Evolutionary conservation across 2,329 filamentous ascomycete genomes (phyloP).

Genomic region (Aspergillus terreus): DNA sequence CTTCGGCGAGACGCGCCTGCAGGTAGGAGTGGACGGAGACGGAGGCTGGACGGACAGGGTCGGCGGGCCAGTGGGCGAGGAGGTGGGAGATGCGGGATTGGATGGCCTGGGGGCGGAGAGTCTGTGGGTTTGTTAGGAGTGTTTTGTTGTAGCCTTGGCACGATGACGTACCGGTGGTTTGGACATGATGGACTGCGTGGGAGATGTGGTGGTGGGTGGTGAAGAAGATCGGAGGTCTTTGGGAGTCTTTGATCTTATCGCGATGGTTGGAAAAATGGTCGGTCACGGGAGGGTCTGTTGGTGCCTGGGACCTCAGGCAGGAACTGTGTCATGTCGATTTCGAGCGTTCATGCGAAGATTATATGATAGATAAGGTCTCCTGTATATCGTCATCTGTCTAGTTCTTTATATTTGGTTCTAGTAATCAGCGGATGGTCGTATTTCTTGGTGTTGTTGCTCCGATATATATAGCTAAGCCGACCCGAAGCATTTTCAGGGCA

Average conservation of each 20-base stretch:
- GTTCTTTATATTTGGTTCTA: too few relatives aligned
- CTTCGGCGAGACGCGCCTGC: conserved; percentile 26
- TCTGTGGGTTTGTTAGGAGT: conserved; percentile 7
- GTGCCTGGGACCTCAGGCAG: background rate
- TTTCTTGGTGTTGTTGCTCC: too few relatives aligned
- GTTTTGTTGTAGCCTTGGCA: background rate
- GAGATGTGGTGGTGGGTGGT: background rate
- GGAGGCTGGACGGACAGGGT: conserved; percentile 42
- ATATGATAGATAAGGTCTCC: too few relatives aligned
- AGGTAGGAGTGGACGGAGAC: conserved; percentile 45
- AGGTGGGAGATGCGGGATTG: conserved; percentile 39
- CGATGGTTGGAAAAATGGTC: background rate
- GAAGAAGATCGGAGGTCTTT: background rate
- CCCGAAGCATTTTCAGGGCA: too few relatives aligned
- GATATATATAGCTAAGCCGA: too few relatives aligned
- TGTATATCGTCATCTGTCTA: too few relatives aligned
- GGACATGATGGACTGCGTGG: conserved; percentile 18
- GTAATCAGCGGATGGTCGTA: too few relatives aligned
- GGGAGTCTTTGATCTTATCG: background rate
- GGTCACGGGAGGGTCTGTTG: background rate
- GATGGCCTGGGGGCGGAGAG: conserved; percentile 25
- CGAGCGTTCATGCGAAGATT: too few relatives aligned
- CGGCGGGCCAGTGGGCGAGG: conserved; percentile 43
- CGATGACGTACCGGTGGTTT: conserved; percentile 24
- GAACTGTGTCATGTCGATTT: too few relatives aligned